phyloP scores from a whole-genome alignment of 2,329 filamentous ascomycete species.

The Coniochaeta sp. region DNA sequence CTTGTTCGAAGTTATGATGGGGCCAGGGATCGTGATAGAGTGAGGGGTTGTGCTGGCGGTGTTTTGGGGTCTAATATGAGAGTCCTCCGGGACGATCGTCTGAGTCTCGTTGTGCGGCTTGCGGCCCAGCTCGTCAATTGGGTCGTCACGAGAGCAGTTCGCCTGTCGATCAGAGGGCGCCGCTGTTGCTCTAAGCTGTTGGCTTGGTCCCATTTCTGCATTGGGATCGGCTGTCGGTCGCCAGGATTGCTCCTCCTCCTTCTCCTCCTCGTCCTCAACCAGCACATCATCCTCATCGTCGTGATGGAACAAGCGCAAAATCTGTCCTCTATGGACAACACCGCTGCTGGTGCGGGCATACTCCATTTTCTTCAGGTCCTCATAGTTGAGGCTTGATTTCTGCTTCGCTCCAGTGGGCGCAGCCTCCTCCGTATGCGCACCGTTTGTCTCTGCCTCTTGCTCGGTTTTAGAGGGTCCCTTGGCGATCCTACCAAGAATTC shows the following conservation, averaged over 20 bases:
- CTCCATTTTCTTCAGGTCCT: slow-evolving; percentile 13
- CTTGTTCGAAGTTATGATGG: background rate
- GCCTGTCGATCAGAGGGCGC: background rate
- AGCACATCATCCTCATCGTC: slow-evolving; percentile 11
- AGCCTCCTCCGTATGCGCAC: background rate
- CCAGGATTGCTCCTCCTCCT: background rate
- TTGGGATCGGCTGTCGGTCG: background rate
- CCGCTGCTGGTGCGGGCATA: slow-evolving; percentile 19
- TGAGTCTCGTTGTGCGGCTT: background rate
- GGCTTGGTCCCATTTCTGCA: background rate
- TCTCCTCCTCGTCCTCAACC: background rate
- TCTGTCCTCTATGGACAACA: slow-evolving; percentile 23
- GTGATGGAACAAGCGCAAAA: slow-evolving; percentile 19
- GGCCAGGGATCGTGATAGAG: background rate
- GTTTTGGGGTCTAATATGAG: background rate
- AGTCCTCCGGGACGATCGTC: background rate
- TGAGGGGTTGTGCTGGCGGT: background rate
- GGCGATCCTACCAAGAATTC: slow-evolving; percentile 59
- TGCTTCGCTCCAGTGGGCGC: background rate
- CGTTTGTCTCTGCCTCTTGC: background rate
- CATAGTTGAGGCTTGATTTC: background rate
- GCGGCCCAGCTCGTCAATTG: background rate
- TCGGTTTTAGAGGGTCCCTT: background rate
- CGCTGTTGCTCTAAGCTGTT: background rate
- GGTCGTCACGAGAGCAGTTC: background rate